Evolutionary conservation across 208 protist species (phyloP).

Genomic region (Wallacemonas sp.): DNA sequence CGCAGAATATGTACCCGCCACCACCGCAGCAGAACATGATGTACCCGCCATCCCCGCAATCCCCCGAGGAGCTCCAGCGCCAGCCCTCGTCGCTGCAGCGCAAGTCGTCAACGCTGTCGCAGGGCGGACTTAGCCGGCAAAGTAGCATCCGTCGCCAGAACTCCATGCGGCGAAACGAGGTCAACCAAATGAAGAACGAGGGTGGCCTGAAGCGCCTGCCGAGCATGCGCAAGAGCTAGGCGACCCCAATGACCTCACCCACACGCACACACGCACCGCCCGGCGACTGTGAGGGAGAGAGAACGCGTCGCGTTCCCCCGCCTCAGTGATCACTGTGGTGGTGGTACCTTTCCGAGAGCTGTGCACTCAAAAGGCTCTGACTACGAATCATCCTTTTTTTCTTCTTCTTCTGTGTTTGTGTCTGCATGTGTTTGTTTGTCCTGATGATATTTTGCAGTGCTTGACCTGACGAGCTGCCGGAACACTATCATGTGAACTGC

Average conservation of each 20-base stretch:
- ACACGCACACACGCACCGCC: neutral
- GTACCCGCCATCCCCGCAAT: constrained; percentile 12
- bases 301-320: too few relatives aligned
- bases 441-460: constrained; percentile 8
- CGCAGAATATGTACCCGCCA: constrained; percentile 1
- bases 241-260: neutral
- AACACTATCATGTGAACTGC: neutral
- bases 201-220: constrained; percentile 40
- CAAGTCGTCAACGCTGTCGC: constrained; percentile 30
- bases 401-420: constrained; percentile 17
- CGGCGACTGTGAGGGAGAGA: too few relatives aligned
- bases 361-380: too few relatives aligned
- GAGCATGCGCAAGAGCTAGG: constrained; percentile 40
- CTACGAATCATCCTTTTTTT: too few relatives aligned
- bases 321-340: too few relatives aligned
- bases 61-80: neutral
- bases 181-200: constrained; percentile 47
- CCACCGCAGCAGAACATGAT: constrained; percentile 10
- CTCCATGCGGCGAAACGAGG: constrained; percentile 50
- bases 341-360: too few relatives aligned
- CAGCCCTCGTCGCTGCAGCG: constrained; percentile 10
- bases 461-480: neutral
- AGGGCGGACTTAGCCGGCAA: constrained; percentile 31
- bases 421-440: constrained; percentile 4
- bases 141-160: constrained; percentile 50